A percentile compares a stretch with the other conserved stretches of the same genome.
Evolutionary conservation across 257 asterid genomes (phyloP).

Genomic region (Schizonepeta tenuifolia): DNA sequence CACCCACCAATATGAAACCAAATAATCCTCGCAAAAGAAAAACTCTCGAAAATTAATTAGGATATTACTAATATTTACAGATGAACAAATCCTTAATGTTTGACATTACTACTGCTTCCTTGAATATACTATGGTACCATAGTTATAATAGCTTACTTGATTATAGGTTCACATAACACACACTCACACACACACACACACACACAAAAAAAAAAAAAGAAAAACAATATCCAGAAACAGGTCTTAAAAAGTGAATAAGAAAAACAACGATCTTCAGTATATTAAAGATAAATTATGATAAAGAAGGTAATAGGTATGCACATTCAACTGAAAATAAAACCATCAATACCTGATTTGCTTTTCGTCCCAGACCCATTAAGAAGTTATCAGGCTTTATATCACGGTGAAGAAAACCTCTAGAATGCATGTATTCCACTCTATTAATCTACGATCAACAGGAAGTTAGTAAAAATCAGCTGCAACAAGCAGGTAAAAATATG

Average conservation of each 20-base stretch:
- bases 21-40: background rate
- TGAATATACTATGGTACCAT: background rate
- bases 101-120: background rate
- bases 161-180: background rate
- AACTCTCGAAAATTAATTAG: background rate
- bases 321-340: background rate
- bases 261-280: background rate
- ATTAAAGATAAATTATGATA: background rate
- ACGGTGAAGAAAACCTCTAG: slow-evolving; percentile 94
- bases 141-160: background rate
- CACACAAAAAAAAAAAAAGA: too few relatives aligned
- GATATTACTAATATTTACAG: background rate
- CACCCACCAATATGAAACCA: background rate
- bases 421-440: slow-evolving; percentile 84
- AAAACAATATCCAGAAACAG: background rate
- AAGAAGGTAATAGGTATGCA: background rate
- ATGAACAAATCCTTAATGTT: too few relatives aligned
- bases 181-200: too few relatives aligned
- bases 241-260: background rate
- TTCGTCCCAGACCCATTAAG: slow-evolving; percentile 92
- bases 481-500: slow-evolving; percentile 4
- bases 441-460: slow-evolving; percentile 49
- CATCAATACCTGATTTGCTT: slow-evolving; percentile 79
- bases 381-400: slow-evolving; percentile 95
- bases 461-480: slow-evolving; percentile 20